Percentiles rank a stretch among this genome's conserved stretches.
phyloP scores from a whole-genome alignment of 2,329 filamentous ascomycete species.

The Fusarium tanahbumbuense region DNA sequence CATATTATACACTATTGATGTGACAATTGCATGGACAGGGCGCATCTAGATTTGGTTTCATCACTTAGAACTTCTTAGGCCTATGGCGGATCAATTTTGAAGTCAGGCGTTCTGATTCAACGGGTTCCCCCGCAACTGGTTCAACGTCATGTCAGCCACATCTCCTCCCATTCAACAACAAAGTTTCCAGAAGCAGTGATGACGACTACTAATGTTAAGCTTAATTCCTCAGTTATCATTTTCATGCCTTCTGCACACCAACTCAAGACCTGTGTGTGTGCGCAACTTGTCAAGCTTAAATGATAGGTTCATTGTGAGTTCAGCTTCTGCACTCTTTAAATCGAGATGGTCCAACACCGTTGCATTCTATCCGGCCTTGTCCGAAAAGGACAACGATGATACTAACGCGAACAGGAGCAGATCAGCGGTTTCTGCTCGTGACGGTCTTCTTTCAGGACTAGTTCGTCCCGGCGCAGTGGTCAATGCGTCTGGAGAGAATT shows the following conservation, averaged over 20 bases:
- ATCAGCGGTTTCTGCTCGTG: neutral
- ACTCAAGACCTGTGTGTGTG: fast-evolving
- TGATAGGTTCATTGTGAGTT: neutral
- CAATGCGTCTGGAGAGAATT: slow-evolving; percentile 13
- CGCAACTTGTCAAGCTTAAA: neutral
- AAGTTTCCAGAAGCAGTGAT: neutral
- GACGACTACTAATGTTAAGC: neutral
- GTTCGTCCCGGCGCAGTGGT: slow-evolving; percentile 3
- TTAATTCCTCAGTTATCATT: neutral
- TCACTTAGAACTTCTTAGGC: neutral
- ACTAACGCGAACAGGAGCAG: neutral
- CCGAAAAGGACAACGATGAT: neutral
- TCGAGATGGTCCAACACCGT: neutral
- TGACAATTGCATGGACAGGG: neutral
- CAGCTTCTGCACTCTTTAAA: neutral
- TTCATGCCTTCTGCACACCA: neutral
- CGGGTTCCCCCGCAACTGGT: neutral
- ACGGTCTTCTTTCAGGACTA: neutral
- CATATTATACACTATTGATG: neutral
- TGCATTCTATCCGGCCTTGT: neutral
- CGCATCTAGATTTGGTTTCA: neutral
- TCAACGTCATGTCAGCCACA: neutral
- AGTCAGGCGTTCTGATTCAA: neutral
- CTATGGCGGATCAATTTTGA: neutral
- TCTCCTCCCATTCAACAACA: neutral